Evolutionary conservation across 192 early-diverging fungal genomes (phyloP).

Genomic region (Entophlyctis helioformis): DNA sequence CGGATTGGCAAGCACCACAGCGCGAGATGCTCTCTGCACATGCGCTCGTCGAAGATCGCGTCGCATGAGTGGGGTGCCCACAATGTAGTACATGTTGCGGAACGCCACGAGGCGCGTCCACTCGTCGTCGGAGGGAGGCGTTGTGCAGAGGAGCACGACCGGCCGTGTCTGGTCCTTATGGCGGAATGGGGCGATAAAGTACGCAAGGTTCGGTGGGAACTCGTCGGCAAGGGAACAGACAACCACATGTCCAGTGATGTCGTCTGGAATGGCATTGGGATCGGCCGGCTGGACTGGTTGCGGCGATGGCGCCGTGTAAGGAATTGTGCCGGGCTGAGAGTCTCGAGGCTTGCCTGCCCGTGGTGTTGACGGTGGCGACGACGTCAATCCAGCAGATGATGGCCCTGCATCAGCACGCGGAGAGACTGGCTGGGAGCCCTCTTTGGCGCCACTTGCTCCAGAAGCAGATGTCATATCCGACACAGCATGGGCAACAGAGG

Average conservation of each 20-base stretch:
- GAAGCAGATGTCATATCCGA: too few relatives aligned
- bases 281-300: not conserved
- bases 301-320: not conserved
- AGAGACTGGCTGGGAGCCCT: too few relatives aligned
- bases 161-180: conserved; percentile 35
- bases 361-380: too few relatives aligned
- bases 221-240: conserved; percentile 42
- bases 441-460: too few relatives aligned
- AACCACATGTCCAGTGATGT: conserved; percentile 44
- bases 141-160: conserved; percentile 47
- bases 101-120: conserved; percentile 32
- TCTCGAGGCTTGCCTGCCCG: not conserved
- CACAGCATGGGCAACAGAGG: too few relatives aligned
- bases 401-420: too few relatives aligned
- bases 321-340: not conserved
- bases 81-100: conserved; percentile 36
- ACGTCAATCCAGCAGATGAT: too few relatives aligned
- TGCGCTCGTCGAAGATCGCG: conserved; percentile 45
- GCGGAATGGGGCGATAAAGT: conserved; percentile 54
- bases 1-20: conserved; percentile 43
- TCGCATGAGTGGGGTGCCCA: conserved; percentile 43
- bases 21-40: conserved; percentile 37
- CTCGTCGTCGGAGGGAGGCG: conserved; percentile 24
- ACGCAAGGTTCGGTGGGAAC: conserved; percentile 56
- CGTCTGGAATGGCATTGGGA: conserved; percentile 11